phyloP scores from a whole-genome alignment of 1,284 basidiomycete species.

The Pyrrhoderma lamaoense region DNA sequence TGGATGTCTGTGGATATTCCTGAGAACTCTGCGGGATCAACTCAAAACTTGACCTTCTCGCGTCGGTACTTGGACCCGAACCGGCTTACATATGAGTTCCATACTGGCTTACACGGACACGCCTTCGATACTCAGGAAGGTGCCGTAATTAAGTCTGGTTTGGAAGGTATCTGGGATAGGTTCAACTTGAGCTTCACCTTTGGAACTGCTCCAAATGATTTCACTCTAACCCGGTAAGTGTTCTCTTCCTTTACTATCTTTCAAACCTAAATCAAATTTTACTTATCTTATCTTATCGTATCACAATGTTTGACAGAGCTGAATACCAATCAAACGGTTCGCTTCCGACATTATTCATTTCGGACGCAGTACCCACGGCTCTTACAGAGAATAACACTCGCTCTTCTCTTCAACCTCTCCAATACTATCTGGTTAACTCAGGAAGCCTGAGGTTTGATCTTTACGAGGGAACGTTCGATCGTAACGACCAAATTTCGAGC shows the following conservation, averaged over 20 bases:
- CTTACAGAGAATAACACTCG: constrained; percentile 56
- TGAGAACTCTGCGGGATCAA: constrained; percentile 27
- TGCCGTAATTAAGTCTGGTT: constrained; percentile 43
- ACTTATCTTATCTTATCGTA: no score
- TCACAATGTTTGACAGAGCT: constrained; percentile 30
- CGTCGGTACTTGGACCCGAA: constrained; percentile 72
- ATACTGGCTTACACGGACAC: constrained; percentile 37
- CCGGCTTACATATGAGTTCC: constrained; percentile 68
- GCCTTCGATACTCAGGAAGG: constrained; percentile 55
- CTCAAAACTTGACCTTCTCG: constrained; percentile 46
- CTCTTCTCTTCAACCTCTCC: constrained; percentile 36
- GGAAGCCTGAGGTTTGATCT: constrained; percentile 74
- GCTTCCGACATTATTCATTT: constrained; percentile 51
- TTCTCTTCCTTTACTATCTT: neutral
- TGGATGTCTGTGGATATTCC: constrained; percentile 40
- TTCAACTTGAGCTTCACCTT: constrained; percentile 52
- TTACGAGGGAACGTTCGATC: constrained; percentile 61
- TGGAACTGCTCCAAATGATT: constrained; percentile 70
- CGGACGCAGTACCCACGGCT: constrained; percentile 45
- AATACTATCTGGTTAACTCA: constrained; percentile 56
- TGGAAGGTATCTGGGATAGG: constrained; percentile 41
- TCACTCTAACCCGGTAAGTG: constrained; percentile 49
- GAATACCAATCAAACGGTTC: constrained; percentile 64
- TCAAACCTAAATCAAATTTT: neutral
- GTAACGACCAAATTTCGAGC: constrained; percentile 72